Conservation (phyloP, 495 filamentous ascomycete genomes). For the Ramalina intermedia region DNA sequence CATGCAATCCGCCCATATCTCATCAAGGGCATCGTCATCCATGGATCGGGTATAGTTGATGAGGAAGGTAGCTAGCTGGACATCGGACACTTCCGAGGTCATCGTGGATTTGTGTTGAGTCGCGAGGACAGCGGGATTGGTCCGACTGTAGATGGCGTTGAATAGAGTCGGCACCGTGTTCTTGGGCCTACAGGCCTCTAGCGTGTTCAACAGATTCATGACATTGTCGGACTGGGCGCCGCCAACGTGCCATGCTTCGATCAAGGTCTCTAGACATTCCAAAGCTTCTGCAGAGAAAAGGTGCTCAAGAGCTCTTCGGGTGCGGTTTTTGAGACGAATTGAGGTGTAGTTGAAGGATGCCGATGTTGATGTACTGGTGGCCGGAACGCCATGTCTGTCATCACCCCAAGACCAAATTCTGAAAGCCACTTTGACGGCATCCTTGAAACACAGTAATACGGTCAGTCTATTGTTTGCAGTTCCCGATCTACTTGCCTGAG, state of each 20-base stretch:
- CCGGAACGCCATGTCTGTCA: slow-evolving; percentile 37
- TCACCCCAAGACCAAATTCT: slow-evolving; percentile 89
- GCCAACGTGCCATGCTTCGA: slow-evolving; percentile 60
- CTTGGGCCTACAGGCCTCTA: slow-evolving; percentile 83
- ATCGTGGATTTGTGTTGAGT: slow-evolving; percentile 68
- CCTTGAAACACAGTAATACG: slow-evolving; percentile 91
- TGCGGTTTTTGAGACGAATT: slow-evolving; percentile 74
- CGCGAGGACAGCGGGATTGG: slow-evolving; percentile 70
- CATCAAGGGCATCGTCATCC: slow-evolving; percentile 97
- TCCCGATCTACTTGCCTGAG: slow-evolving; percentile 54
- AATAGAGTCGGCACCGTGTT: slow-evolving; percentile 93
- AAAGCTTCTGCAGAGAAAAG: slow-evolving; percentile 88
- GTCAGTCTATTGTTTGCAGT: slow-evolving; percentile 89
- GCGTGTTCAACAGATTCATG: slow-evolving; percentile 73
- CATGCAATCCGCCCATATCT: slow-evolving; percentile 94
- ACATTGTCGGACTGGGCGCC: slow-evolving; percentile 30
- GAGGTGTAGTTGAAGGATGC: slow-evolving; percentile 81
- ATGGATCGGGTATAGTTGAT: slow-evolving; percentile 77
- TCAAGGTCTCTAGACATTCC: slow-evolving; percentile 82
- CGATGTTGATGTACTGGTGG: slow-evolving; percentile 48
- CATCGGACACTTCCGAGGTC: slow-evolving; percentile 67
- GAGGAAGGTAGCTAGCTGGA: slow-evolving; percentile 73
- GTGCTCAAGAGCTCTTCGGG: slow-evolving; percentile 77
- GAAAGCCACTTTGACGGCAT: slow-evolving; percentile 82
- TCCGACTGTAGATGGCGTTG: slow-evolving; percentile 89